Evolutionary conservation across 2,329 filamentous ascomycete species (phyloP), one percentile per base, ranked within the genome.

Genomic region (Pseudogymnoascus sp.): DNA sequence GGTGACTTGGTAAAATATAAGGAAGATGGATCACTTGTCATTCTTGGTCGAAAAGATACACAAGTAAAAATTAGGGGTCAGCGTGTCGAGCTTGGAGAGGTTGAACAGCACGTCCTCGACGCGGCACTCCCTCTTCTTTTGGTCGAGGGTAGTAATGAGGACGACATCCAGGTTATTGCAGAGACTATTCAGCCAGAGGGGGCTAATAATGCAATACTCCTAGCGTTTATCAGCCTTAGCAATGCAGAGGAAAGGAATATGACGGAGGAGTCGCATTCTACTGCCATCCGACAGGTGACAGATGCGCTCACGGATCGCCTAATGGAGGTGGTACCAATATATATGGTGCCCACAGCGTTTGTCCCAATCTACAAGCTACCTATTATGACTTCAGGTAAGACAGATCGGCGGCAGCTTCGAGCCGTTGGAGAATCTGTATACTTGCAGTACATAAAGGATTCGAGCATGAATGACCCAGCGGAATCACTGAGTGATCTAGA

Each of bases 21-120:
- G 44, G 70, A 74, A 0, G 78, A 84, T 59, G 80, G 81, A 1
- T 70, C 71, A 10, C 79, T 87, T 46, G 71, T 79, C 12, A 85
- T 84, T 66, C 75, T 87, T 34, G 85, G 86, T 6, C 80, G 87
- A 59, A 81, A 81, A 59, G 87, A 89, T 68, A 82, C 81, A 23
- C 86, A 86, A 70, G 82, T 87, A 63, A 89, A 90, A 38, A 37
- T 69, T 14, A 62, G 65, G 5, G 67, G 67, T 3, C 67, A 68
- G 38, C 50, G 67, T 14, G 62, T 69, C 21, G 67, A 69, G 61
- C 59, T 69, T 14, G 66, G 63, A 10, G 67, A 67, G 18, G 63
- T 69, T 3, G 67, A 69, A 37, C 21, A 62, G 38, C 60, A 42
- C 11, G 60, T 53, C 21, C 23, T 42, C 8, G 28, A 60, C 2